Evolutionary conservation across 2,329 filamentous ascomycete genomes (phyloP).

Genomic region (Talaromyces sp.): DNA sequence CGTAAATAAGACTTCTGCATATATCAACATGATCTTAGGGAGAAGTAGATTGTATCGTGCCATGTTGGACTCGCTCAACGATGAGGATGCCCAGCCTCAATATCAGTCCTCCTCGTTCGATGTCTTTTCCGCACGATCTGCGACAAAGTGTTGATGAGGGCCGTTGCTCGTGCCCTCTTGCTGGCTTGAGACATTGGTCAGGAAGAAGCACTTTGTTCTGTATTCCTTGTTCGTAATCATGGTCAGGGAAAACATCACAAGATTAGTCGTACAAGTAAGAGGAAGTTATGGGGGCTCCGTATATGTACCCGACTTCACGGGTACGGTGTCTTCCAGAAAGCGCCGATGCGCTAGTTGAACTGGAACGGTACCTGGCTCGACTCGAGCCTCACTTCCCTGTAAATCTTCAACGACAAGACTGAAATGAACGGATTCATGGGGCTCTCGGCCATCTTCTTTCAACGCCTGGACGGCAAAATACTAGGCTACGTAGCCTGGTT

Average conservation of each 20-base stretch:
- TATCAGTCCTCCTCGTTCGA: not conserved
- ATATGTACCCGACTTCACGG: not conserved
- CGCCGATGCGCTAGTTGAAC: too few relatives aligned
- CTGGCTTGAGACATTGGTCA: not conserved
- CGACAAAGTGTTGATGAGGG: not conserved
- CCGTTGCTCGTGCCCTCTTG: not conserved
- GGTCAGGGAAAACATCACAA: not conserved
- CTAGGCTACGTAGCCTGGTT: not conserved
- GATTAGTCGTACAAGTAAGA: not conserved
- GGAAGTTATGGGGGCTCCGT: not conserved
- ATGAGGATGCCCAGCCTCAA: not conserved
- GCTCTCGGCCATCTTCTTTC: not conserved
- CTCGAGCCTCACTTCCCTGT: too few relatives aligned
- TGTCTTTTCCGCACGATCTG: not conserved
- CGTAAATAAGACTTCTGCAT: not conserved
- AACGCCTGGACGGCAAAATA: not conserved
- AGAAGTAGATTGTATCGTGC: too few relatives aligned
- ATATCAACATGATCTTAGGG: too few relatives aligned
- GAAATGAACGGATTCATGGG: too few relatives aligned
- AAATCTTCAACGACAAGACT: too few relatives aligned
- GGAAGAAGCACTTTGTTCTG: not conserved
- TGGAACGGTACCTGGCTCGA: too few relatives aligned
- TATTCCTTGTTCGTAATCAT: not conserved
- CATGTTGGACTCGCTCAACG: not conserved
- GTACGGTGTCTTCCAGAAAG: not conserved